phyloP scores from a whole-genome alignment of 2,329 filamentous ascomycete genomes.

The Fusarium oxysporum region DNA sequence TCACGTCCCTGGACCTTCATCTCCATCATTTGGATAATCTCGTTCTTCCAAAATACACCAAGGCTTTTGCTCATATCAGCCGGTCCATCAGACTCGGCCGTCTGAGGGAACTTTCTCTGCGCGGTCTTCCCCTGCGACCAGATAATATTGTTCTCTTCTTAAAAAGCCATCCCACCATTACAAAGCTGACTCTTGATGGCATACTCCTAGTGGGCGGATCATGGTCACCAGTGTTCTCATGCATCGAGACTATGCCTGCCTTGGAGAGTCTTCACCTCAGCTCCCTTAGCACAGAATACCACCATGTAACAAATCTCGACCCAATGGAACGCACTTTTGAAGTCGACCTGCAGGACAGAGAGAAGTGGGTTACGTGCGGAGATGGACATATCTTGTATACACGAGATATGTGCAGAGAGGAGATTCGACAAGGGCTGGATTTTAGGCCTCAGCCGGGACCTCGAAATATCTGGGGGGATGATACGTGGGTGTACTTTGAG shows the following conservation, averaged over 20 bases:
- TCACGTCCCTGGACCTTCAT: neutral
- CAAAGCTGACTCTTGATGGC: neutral
- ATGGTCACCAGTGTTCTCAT: neutral
- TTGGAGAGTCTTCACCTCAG: neutral
- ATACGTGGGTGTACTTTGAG: neutral
- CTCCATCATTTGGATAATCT: fast-evolving
- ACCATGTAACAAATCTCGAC: neutral
- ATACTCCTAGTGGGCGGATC: fast-evolving
- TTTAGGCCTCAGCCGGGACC: neutral
- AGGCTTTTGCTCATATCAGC: neutral
- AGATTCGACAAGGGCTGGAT: neutral
- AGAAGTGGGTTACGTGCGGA: neutral
- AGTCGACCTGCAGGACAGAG: neutral
- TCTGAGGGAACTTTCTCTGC: neutral
- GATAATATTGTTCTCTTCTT: neutral
- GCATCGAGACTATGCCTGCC: neutral
- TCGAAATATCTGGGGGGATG: fast-evolving
- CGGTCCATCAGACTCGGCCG: neutral
- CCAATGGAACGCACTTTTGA: fast-evolving
- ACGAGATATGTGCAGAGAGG: neutral
- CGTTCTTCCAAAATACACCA: neutral
- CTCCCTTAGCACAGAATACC: neutral
- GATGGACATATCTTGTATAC: neutral
- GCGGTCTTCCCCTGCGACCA: neutral
- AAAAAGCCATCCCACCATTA: neutral